Evolutionary conservation across 129 eudicot species (phyloP), one percentile per base, ranked within the genome.

Genomic region (Lonicera japonica): DNA sequence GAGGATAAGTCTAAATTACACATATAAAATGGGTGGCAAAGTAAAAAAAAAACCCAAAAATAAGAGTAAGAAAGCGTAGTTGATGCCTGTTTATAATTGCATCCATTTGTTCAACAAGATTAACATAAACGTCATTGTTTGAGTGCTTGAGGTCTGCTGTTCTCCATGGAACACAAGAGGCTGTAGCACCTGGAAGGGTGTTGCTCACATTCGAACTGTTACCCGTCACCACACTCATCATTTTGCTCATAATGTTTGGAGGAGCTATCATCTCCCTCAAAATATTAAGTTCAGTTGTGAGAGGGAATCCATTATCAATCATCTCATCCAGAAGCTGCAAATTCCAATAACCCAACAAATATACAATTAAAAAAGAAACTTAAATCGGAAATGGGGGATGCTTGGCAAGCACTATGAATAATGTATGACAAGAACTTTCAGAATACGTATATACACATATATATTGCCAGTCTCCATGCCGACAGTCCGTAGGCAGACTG

Each of bases 231-330:
- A 88, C 96, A 74, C 99, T 92, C 75, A 92, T 68, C 72, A 92
- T 78, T 75, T 92, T 92, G 86, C 96, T 88, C 54, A 92, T 90
- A 57, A 92, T 85, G 67, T 83, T 92, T 58, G 99, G 99, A 24
- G 96, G 99, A 67, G 95, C 85, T 65, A 92, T 92, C 99, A 92
- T 88, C 67, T 88, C 99, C 61, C 95, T 87, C 57, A 92, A 60
- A 64, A 88, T 82, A 79, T 82, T 92, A 57, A 86, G 85, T 73
- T 92, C 99, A 48, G 96, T 92, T 19, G 96, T 88, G 64, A 92
- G 87, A 63, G 99, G 99, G 58, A 87, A 87, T 15, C 99, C 99
- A 77, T 92, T 92, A 79, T 92, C 99, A 73, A 92, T 92, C 99
- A 92, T 92, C 86, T 92, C 99, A 61, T 92, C 99, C 67, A 92